These are phyloP conservation scores for Backusella australiensis DNA, from an alignment of 192 early-diverging fungal species.

Conservation along the genomic window DNA sequence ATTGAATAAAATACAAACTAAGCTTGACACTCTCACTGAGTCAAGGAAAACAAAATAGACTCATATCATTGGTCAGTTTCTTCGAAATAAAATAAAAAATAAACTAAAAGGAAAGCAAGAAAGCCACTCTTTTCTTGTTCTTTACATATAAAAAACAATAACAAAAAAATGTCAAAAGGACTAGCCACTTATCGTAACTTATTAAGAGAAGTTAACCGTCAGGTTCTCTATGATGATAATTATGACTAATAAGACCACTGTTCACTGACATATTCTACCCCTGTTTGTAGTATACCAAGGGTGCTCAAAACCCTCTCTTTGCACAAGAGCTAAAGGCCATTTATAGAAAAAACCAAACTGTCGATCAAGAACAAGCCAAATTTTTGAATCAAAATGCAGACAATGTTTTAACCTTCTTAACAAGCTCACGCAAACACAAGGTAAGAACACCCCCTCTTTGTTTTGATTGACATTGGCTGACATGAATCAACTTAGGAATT, in stretches of 20 bases:
- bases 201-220: constrained; percentile 30
- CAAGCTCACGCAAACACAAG: constrained; percentile 34
- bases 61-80: neutral
- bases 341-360: constrained; percentile 14
- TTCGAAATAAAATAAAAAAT: neutral
- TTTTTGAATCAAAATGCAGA: constrained; percentile 29
- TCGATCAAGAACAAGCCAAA: constrained; percentile 16
- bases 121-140: neutral
- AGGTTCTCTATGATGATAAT: constrained; percentile 6
- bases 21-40: neutral
- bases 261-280: neutral
- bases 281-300: constrained; percentile 33
- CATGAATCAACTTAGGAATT: constrained; percentile 16
- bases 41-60: neutral
- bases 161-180: constrained; percentile 4
- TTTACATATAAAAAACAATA: neutral
- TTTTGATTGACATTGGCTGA: neutral
- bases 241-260: neutral
- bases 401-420: constrained; percentile 26
- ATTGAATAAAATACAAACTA: neutral
- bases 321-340: constrained; percentile 24
- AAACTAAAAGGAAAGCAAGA: neutral
- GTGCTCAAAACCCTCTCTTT: constrained; percentile 21
- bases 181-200: constrained; percentile 28
- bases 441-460: neutral